A percentile compares a stretch with the other conserved stretches of the same genome.
Evolutionary conservation across 768 basidiomycete genomes (phyloP).

Genomic region (Lentinula detonsa): DNA sequence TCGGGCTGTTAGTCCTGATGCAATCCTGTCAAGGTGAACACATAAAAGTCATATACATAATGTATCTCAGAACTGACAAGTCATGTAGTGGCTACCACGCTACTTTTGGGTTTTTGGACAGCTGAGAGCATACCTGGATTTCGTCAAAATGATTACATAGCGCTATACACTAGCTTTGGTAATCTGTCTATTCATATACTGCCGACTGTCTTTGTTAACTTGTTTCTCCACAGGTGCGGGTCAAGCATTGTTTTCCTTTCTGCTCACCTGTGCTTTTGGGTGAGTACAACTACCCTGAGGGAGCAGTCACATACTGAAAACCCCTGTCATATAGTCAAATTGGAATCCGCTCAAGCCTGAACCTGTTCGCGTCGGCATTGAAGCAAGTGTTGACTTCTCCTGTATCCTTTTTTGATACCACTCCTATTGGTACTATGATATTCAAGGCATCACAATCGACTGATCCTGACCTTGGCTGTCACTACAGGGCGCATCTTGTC

Average conservation of each 20-base stretch:
- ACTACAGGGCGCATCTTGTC: conserved; percentile 50
- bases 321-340: conserved; percentile 21
- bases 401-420: conserved; percentile 67
- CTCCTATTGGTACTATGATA: conserved; percentile 46
- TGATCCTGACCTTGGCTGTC: not conserved
- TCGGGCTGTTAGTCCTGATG: conserved; percentile 34
- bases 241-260: conserved; percentile 46
- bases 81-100: conserved; percentile 48
- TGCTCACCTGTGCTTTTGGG: conserved; percentile 44
- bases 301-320: not conserved
- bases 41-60: not conserved
- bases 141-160: conserved; percentile 64
- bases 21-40: conserved; percentile 45
- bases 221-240: conserved; percentile 29
- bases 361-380: conserved; percentile 52
- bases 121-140: conserved; percentile 48
- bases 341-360: conserved; percentile 35
- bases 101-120: conserved; percentile 76
- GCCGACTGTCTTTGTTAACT: not conserved
- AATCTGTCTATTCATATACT: conserved; percentile 6
- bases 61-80: not conserved
- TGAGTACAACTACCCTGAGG: conserved; percentile 19
- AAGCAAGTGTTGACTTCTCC: conserved; percentile 54
- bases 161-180: conserved; percentile 42
- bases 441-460: not conserved